Percentiles rank a stretch among this genome's conserved stretches.
These are phyloP conservation scores for Prunus davidiana DNA, from an alignment of 306 rosid species.

Conservation along the genomic window DNA sequence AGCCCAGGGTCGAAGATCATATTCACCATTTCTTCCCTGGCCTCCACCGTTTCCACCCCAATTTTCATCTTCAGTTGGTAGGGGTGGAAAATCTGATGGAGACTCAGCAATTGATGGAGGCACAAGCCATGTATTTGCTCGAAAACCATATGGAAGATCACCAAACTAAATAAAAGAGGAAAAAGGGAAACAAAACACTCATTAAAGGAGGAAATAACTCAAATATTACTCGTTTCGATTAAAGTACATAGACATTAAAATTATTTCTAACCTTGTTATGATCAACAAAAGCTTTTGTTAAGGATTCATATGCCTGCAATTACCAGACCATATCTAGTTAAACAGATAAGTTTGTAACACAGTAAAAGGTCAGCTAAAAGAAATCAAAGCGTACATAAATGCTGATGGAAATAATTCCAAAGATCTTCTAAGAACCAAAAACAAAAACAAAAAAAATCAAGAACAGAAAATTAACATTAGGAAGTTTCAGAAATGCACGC, in stretches of 20 bases:
- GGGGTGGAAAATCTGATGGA: conserved; percentile 52
- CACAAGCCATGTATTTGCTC: conserved; percentile 92
- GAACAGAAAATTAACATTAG: neutral
- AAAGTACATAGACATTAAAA: conserved; percentile 2
- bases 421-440: neutral
- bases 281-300: conserved; percentile 82
- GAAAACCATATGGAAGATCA: conserved; percentile 91
- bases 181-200: neutral
- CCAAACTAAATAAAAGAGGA: conserved; percentile 61
- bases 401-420: neutral
- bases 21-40: conserved; percentile 62
- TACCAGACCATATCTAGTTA: neutral
- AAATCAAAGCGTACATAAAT: no score
- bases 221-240: neutral
- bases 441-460: no score
- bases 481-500: neutral
- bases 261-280: conserved; percentile 70
- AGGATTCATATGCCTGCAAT: conserved; percentile 77
- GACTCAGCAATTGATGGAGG: conserved; percentile 77
- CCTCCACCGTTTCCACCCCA: conserved; percentile 98
- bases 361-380: neutral
- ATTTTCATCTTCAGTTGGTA: conserved; percentile 80
- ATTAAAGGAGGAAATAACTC: conserved; percentile 8
- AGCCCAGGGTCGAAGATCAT: conserved; percentile 71
- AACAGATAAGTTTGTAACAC: neutral